Conservation (phyloP, 2,329 filamentous ascomycete species). For the Aschersonia sp. region DNA sequence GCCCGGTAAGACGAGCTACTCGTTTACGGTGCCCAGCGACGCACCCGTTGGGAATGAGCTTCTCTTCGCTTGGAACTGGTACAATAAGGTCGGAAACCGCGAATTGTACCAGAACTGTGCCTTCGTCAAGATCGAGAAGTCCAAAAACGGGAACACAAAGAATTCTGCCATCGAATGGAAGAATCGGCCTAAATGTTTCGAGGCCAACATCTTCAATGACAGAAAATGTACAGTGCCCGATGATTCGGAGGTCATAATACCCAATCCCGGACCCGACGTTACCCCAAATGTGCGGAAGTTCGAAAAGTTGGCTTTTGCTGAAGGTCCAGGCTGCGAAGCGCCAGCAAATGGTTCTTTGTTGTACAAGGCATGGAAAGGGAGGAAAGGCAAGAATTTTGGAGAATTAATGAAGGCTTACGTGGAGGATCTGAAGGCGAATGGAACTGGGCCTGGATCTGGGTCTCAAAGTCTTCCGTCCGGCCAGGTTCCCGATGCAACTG, state of each 20-base stretch:
- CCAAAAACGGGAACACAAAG: slow-evolving; percentile 13
- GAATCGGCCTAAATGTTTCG: slow-evolving; percentile 25
- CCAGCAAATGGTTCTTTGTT: too few species aligned
- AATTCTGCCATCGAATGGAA: slow-evolving; percentile 6
- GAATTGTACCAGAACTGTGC: slow-evolving; percentile 87
- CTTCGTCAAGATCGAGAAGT: slow-evolving; percentile 42
- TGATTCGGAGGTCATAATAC: slow-evolving; percentile 45
- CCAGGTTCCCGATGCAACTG: too few species aligned
- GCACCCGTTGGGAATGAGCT: slow-evolving; percentile 40
- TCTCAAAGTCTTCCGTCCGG: too few species aligned
- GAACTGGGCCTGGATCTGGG: too few species aligned
- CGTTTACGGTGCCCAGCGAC: slow-evolving; percentile 52
- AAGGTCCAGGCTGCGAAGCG: too few species aligned
- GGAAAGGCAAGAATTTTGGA: too few species aligned
- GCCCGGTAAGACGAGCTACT: slow-evolving; percentile 32
- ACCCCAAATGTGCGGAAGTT: slow-evolving; percentile 19
- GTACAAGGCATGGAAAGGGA: too few species aligned
- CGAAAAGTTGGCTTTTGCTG: slow-evolving; percentile 14
- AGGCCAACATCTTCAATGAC: slow-evolving; percentile 49
- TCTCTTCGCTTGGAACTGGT: slow-evolving; percentile 65
- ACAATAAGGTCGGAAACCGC: slow-evolving; percentile 62
- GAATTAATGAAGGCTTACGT: too few species aligned
- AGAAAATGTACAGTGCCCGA: slow-evolving; percentile 38
- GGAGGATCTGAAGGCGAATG: too few species aligned
- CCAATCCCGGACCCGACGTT: slow-evolving; percentile 46